phyloP scores from a whole-genome alignment of 495 filamentous ascomycete species.

The Penicillium nucicola region DNA sequence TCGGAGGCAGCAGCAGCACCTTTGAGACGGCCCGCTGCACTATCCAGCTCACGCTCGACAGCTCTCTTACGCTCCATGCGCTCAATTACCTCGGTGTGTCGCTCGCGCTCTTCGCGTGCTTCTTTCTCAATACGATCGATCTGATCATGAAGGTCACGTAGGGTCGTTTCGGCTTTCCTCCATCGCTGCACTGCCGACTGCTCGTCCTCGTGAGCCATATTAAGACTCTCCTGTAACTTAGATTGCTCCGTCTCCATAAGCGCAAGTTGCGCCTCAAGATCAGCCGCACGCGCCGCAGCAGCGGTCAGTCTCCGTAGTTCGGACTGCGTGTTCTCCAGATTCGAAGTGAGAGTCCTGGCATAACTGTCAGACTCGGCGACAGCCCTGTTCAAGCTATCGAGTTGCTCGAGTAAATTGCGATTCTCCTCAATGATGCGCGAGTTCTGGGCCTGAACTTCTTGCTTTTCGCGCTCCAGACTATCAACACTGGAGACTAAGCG shows the following conservation, averaged over 20 bases:
- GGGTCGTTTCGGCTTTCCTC: slow-evolving; percentile 72
- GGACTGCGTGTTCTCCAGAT: slow-evolving; percentile 69
- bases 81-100: slow-evolving; percentile 75
- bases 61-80: slow-evolving; percentile 74
- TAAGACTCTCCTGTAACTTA: slow-evolving; percentile 62
- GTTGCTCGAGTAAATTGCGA: slow-evolving; percentile 67
- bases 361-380: slow-evolving; percentile 73
- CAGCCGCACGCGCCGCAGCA: slow-evolving; percentile 68
- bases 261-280: slow-evolving; percentile 73
- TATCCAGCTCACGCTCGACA: slow-evolving; percentile 73
- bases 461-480: slow-evolving; percentile 72
- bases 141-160: slow-evolving; percentile 75
- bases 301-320: slow-evolving; percentile 70
- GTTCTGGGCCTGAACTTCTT: slow-evolving; percentile 69
- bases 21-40: slow-evolving; percentile 72
- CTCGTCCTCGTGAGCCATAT: slow-evolving; percentile 64
- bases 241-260: slow-evolving; percentile 78
- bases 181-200: slow-evolving; percentile 74
- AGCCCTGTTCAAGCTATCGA: slow-evolving; percentile 75
- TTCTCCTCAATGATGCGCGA: slow-evolving; percentile 76
- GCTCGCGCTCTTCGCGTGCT: slow-evolving; percentile 74
- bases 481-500: slow-evolving; percentile 69
- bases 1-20: slow-evolving; percentile 68
- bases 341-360: slow-evolving; percentile 66
- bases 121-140: slow-evolving; percentile 87